Percentiles rank a stretch among this genome's conserved stretches.
These are phyloP conservation scores for Backusella circina DNA, from an alignment of 192 early-diverging fungal species.

Conservation along the genomic window DNA sequence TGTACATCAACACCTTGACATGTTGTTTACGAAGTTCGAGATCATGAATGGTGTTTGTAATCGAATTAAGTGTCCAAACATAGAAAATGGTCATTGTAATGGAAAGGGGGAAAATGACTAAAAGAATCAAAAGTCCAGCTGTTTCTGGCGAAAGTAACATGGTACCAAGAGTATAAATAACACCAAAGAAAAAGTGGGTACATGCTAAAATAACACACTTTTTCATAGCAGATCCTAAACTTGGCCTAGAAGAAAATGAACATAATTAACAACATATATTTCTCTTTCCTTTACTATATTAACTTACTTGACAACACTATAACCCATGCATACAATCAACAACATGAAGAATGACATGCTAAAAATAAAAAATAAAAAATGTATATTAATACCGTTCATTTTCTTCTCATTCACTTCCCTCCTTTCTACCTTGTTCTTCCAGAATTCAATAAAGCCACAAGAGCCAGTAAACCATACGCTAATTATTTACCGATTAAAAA, in stretches of 20 bases:
- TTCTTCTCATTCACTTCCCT: background rate
- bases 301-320: conserved; percentile 87
- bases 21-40: conserved; percentile 78
- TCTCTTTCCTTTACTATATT: background rate
- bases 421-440: conserved; percentile 60
- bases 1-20: conserved; percentile 93
- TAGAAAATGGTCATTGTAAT: conserved; percentile 92
- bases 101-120: conserved; percentile 86
- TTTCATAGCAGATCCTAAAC: conserved; percentile 87
- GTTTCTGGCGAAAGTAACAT: conserved; percentile 69
- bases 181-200: conserved; percentile 85
- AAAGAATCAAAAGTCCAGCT: conserved; percentile 62
- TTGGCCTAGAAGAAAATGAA: conserved; percentile 54
- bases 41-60: conserved; percentile 72
- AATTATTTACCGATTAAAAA: conserved; percentile 27
- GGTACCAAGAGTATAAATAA: conserved; percentile 81
- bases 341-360: conserved; percentile 96
- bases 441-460: conserved; percentile 81
- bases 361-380: background rate
- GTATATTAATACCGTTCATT: background rate
- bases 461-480: conserved; percentile 55
- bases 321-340: conserved; percentile 91
- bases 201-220: conserved; percentile 74
- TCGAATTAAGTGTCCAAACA: conserved; percentile 85
- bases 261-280: background rate